phyloP scores from a whole-genome alignment of 345 rosid species.

The Hibiscus mutabilis region DNA sequence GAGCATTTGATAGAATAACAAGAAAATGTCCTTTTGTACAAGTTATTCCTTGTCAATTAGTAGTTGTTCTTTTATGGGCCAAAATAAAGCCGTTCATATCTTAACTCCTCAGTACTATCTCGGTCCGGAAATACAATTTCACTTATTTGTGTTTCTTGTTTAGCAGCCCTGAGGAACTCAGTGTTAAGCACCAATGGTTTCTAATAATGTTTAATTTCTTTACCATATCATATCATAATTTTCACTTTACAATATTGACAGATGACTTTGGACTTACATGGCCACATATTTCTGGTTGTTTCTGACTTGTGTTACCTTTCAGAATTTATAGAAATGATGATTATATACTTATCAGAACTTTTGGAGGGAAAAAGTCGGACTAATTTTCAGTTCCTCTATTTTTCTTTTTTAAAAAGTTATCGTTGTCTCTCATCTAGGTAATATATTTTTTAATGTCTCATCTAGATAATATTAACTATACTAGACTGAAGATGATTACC shows the following conservation, averaged over 20 bases:
- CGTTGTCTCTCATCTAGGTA: background rate
- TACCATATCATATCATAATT: background rate
- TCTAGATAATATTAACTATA: background rate
- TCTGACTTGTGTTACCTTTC: background rate
- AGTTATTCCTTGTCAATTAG: conserved; percentile 14
- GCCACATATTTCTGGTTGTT: background rate
- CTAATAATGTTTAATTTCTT: background rate
- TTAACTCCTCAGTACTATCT: background rate
- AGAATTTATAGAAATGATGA: background rate
- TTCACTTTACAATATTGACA: background rate
- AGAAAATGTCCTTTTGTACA: conserved; percentile 4
- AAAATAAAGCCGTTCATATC: background rate
- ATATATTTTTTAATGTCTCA: background rate
- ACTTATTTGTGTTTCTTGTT: background rate
- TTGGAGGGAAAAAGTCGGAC: background rate
- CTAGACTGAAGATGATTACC: background rate
- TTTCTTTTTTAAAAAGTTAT: background rate
- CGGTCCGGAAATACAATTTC: too few relatives aligned
- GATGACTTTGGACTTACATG: background rate
- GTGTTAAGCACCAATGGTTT: background rate
- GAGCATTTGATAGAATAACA: conserved; percentile 1
- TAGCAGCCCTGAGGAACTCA: background rate
- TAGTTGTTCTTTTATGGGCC: conserved; percentile 12
- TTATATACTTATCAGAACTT: background rate
- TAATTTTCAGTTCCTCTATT: background rate